phyloP scores from a whole-genome alignment of 2,329 filamentous ascomycete genomes.

The Fusarium ramigenum region DNA sequence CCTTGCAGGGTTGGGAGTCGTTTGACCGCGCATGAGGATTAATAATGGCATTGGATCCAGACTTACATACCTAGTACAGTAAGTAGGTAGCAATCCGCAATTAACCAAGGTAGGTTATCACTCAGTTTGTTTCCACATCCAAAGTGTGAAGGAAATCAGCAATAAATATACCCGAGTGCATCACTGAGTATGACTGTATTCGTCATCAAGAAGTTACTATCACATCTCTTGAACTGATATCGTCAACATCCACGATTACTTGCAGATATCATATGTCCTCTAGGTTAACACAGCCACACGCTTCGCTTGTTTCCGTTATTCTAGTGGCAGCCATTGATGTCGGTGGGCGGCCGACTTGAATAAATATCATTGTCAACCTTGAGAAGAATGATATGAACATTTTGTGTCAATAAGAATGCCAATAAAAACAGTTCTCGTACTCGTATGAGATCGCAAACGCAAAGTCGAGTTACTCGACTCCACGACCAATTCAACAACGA shows the following conservation, averaged over 20 bases:
- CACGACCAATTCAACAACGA: neutral
- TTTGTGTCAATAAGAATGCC: neutral
- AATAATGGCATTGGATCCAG: neutral
- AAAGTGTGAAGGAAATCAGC: neutral
- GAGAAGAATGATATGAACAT: neutral
- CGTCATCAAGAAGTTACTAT: neutral
- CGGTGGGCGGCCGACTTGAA: constrained; percentile 14
- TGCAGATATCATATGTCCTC: neutral
- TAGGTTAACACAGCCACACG: constrained; percentile 21
- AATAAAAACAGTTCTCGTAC: neutral
- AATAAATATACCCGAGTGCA: neutral
- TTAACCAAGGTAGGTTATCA: neutral
- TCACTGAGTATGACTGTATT: neutral
- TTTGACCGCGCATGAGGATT: constrained; percentile 5
- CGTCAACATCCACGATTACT: neutral
- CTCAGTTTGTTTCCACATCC: neutral
- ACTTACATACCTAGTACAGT: neutral
- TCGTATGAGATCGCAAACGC: neutral
- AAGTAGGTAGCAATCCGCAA: neutral
- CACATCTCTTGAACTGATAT: neutral
- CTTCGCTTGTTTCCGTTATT: constrained; percentile 18
- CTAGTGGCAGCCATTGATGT: constrained; percentile 6
- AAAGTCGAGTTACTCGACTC: no score
- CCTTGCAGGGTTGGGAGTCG: constrained; percentile 15
- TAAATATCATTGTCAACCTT: neutral